These are phyloP conservation scores for Metarhizium brunneum DNA, from an alignment of 2,329 filamentous ascomycete genomes.

Conservation along the genomic window DNA sequence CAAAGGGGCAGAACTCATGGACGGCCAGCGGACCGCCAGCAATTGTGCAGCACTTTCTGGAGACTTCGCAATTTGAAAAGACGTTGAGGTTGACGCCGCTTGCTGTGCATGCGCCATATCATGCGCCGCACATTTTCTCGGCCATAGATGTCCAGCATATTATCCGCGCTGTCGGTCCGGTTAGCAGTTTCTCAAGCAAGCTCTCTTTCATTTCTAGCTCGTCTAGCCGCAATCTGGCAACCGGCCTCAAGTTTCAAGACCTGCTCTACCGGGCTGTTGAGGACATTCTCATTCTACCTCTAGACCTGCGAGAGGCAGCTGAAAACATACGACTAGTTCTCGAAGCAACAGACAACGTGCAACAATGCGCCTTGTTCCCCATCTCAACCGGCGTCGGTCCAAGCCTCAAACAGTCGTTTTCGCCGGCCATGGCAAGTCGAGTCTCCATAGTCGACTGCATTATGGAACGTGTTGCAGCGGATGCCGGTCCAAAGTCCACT, in stretches of 20 bases:
- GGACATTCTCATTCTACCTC: neutral
- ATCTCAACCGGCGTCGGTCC: neutral
- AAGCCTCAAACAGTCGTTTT: neutral
- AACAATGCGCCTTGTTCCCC: neutral
- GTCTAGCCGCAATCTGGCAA: neutral
- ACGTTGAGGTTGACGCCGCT: neutral
- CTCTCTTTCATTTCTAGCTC: neutral
- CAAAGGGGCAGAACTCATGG: neutral
- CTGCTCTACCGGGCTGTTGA: neutral
- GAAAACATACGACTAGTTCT: neutral
- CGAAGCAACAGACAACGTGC: neutral
- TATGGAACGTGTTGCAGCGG: neutral
- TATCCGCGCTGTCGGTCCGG: neutral
- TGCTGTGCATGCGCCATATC: neutral
- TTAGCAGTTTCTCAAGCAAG: neutral
- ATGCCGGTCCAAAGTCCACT: neutral
- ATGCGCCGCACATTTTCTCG: neutral
- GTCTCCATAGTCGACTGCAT: neutral
- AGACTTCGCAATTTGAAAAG: neutral
- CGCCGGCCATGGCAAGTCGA: neutral
- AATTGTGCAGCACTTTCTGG: neutral
- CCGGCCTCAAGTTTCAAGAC: neutral
- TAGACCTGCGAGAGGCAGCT: neutral
- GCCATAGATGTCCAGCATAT: neutral
- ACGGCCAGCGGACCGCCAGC: constrained; percentile 3